These are phyloP conservation scores for Cordia subcordata DNA, from an alignment of 257 asterid species.

Conservation along the genomic window DNA sequence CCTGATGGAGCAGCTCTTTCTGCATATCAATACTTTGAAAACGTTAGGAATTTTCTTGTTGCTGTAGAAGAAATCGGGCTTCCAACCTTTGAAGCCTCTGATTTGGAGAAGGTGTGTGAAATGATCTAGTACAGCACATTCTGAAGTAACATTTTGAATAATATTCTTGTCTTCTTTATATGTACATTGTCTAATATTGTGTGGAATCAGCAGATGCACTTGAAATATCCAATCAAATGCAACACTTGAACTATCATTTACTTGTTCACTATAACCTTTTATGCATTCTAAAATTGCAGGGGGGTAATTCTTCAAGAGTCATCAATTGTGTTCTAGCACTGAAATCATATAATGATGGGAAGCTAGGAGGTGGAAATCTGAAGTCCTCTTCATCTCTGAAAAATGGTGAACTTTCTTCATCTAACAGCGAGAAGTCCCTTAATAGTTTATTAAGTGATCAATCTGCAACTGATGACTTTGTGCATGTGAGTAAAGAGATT, in stretches of 20 bases:
- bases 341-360: slow-evolving; percentile 71
- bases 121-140: not conserved
- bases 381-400: slow-evolving; percentile 48
- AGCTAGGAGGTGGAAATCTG: slow-evolving; percentile 70
- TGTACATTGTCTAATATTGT: not conserved
- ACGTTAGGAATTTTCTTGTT: slow-evolving; percentile 73
- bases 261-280: not conserved
- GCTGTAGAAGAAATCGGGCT: slow-evolving; percentile 70
- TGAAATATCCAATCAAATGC: not conserved
- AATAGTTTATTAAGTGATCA: slow-evolving; percentile 27
- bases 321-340: slow-evolving; percentile 71
- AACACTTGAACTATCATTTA: not conserved
- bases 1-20: slow-evolving; percentile 90
- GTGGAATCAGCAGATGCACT: not conserved
- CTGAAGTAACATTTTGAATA: not conserved
- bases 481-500: slow-evolving; percentile 44
- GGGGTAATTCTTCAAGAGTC: slow-evolving; percentile 73
- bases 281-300: slow-evolving; percentile 31
- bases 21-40: slow-evolving; percentile 83
- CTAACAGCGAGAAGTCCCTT: slow-evolving; percentile 34
- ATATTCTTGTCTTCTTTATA: not conserved
- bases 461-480: slow-evolving; percentile 25
- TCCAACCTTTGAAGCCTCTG: slow-evolving; percentile 88
- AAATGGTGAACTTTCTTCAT: slow-evolving; percentile 55
- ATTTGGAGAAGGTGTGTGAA: slow-evolving; percentile 63